Conservation (phyloP, 305 asterid genomes). For the Fraxinus latifolia region DNA sequence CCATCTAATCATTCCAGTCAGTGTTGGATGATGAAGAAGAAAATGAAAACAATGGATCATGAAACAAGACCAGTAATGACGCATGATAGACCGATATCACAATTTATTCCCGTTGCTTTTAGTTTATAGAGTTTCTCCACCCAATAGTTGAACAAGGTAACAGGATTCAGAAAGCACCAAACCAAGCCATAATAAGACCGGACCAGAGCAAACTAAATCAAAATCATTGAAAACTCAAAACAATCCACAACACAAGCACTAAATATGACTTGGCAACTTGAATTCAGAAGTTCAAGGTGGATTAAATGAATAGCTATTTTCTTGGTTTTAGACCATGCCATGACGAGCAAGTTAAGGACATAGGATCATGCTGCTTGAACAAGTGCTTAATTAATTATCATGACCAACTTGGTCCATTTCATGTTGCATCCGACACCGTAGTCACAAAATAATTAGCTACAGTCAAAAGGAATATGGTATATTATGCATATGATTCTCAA, state of each 20-base stretch:
- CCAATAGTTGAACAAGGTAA: not conserved
- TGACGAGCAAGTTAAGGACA: not conserved
- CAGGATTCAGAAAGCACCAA: not conserved
- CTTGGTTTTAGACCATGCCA: not conserved
- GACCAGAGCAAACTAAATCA: not conserved
- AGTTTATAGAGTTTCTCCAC: not conserved
- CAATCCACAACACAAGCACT: not conserved
- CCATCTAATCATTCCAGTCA: not conserved
- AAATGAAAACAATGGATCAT: not conserved
- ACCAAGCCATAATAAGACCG: not conserved
- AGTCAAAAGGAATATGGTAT: not conserved
- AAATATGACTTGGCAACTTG: not conserved
- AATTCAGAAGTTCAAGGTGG: not conserved
- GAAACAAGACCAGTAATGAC: not conserved
- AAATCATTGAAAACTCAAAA: not conserved
- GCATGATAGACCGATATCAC: not conserved
- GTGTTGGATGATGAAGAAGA: not conserved
- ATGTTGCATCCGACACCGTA: not conserved
- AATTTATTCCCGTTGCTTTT: not conserved
- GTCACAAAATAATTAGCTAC: not conserved
- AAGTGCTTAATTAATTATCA: not conserved
- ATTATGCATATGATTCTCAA: not conserved
- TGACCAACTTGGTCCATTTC: not conserved
- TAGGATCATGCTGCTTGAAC: not conserved
- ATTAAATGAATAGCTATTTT: not conserved